Conservation (phyloP, 169 alveolate species). For the Plasmodium knowlesi region DNA sequence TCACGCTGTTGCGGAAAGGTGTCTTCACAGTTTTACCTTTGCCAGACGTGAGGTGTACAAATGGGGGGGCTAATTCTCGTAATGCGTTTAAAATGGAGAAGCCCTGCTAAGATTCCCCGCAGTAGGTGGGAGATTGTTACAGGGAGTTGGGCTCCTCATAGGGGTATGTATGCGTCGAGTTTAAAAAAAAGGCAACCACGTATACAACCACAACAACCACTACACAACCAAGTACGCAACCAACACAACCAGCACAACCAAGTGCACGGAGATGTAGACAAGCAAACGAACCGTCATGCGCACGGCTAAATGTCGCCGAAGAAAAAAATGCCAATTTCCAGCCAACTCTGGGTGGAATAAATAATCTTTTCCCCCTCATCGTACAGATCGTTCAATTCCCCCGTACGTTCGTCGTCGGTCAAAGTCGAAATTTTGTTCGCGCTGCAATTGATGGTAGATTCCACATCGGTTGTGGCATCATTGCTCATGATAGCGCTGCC, state of each 20-base stretch:
- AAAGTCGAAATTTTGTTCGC: not conserved
- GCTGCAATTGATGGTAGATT: not conserved
- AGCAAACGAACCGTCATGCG: not conserved
- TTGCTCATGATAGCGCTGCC: not conserved
- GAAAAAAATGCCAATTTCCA: conserved; percentile 58
- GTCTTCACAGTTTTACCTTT: not conserved
- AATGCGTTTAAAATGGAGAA: not conserved
- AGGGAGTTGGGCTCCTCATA: not conserved
- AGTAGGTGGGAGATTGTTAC: not conserved
- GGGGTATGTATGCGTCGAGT: not conserved
- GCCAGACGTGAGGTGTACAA: not conserved
- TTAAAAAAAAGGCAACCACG: not conserved
- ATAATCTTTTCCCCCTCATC: conserved; percentile 41
- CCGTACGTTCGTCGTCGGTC: not conserved
- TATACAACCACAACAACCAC: too few species aligned
- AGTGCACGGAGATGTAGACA: not conserved
- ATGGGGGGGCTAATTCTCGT: not conserved
- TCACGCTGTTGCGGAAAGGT: not conserved
- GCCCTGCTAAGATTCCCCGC: not conserved
- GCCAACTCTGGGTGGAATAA: conserved; percentile 67
- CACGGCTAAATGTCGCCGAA: conserved; percentile 11
- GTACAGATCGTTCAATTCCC: conserved; percentile 19
- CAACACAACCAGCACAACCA: too few species aligned
- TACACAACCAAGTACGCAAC: too few species aligned
- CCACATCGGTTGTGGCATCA: not conserved